Conservation (phyloP, 2,329 filamentous ascomycete species). For the Coleophoma eucalyptorum region DNA sequence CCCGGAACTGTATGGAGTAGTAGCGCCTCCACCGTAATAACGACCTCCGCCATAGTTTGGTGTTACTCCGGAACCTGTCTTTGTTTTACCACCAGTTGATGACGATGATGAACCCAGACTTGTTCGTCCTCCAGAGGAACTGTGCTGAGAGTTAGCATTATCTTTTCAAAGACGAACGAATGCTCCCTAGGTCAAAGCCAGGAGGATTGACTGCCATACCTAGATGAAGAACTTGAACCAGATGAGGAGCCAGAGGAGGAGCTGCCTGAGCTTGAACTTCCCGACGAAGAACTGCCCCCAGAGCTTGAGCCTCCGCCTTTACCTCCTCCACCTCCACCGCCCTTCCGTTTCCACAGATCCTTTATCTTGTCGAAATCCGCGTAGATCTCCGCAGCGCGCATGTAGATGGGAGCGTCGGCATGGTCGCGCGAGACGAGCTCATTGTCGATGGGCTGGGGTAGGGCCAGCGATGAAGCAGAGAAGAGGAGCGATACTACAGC, state of each 20-base stretch:
- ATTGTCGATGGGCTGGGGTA: not conserved
- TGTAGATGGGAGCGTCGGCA: not conserved
- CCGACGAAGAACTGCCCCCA: constrained; percentile 9
- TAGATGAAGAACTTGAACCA: constrained; percentile 6
- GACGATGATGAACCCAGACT: constrained; percentile 26
- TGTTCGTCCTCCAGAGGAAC: constrained; percentile 11
- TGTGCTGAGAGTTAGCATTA: not conserved
- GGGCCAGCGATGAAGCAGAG: not conserved
- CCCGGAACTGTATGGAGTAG: constrained; percentile 57
- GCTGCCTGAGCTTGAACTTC: constrained; percentile 13
- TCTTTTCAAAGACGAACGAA: constrained; percentile 4
- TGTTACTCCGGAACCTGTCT: constrained; percentile 51
- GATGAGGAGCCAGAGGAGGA: constrained; percentile 20
- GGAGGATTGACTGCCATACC: constrained; percentile 18
- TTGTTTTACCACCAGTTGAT: constrained; percentile 46
- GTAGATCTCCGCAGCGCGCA: not conserved
- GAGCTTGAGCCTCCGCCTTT: constrained; percentile 31
- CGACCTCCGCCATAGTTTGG: constrained; percentile 57
- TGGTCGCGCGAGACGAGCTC: not conserved
- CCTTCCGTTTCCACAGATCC: constrained; percentile 23
- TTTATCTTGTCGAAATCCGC: not conserved
- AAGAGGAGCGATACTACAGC: not conserved
- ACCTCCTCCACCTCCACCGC: constrained; percentile 18
- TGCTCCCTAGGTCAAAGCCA: constrained; percentile 1
- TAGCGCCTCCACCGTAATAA: constrained; percentile 65